Base-by-base conservation (phyloP, 768 basidiomycete genomes). In the Amanita thiersii region DNA sequence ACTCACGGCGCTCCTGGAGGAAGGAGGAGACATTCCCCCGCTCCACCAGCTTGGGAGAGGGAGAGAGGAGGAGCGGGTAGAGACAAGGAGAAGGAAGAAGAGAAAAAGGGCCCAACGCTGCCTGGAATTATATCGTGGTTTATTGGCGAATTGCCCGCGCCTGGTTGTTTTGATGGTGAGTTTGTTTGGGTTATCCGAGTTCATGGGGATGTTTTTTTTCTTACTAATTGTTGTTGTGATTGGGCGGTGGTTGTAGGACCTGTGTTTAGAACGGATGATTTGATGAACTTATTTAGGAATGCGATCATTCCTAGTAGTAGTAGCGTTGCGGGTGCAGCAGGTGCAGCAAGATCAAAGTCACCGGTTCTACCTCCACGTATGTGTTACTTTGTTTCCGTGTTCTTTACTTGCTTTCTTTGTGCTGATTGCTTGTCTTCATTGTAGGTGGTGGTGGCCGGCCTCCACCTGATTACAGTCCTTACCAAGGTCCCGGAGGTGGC, bases 391-490 rank as follows among this genome's bases (percentile, higher is more conserved):
- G 69, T 56, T 1, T 26, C 35, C 23, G 36, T 31, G 17, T 26
- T 32, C 30, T 39, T 38, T 14, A 39, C 35, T 24, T 39, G 39
- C 19, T 32, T 7, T 43, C 31, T 38, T n/a, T 44, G 26, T 28
- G 39, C 15, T n/a, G 31, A 10, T 7, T 35, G 35, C 17, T 14
- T 43, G 18, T 35, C 39, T 19, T 31, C 17, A 31, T 37, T 34
- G 39, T 50, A 45, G 39, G 19, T 44, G 50, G 51, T 72, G 80
- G 68, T 47, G 81, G 79, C 10, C 73, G 86, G 23, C 86, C 86
- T 19, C 85, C 87, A 14, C 87, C 86, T 29, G 86, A 90, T 63
- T 90, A 89, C 49, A 79, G 86, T 6, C 87, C 87, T 12, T 89
- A 89, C 50, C 42, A 43, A 43, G 42, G 42, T 7, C 42, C 42